Conservation (phyloP, 2,329 filamentous ascomycete species). For the Xylaria sp. region DNA sequence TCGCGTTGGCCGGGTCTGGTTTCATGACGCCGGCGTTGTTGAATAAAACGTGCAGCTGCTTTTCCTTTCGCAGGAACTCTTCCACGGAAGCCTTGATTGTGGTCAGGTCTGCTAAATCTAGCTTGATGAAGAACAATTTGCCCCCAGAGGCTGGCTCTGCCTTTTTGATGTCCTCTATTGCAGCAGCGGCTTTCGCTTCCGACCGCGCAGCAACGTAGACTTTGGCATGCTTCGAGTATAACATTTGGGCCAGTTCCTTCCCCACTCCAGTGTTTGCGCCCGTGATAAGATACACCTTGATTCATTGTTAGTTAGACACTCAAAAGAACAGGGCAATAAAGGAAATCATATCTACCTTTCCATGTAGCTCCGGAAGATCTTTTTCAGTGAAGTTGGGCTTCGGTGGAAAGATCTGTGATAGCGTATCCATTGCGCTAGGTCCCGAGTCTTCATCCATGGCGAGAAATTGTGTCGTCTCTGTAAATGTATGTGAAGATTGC, state of each 20-base stretch:
- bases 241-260: conserved; percentile 52
- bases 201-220: conserved; percentile 58
- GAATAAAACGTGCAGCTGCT: conserved; percentile 53
- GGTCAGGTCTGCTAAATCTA: conserved; percentile 53
- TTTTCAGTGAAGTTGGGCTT: conserved; percentile 25
- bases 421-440: conserved; percentile 10
- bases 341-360: conserved; percentile 19
- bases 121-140: conserved; percentile 49
- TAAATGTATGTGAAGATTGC: background rate
- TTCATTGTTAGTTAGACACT: background rate
- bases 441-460: conserved; percentile 10
- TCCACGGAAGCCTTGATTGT: conserved; percentile 53
- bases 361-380: conserved; percentile 20
- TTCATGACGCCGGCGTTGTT: conserved; percentile 52
- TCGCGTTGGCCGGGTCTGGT: conserved; percentile 26
- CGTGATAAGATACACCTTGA: conserved; percentile 31
- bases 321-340: background rate
- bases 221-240: conserved; percentile 55
- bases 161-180: conserved; percentile 54
- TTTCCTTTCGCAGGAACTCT: conserved; percentile 51
- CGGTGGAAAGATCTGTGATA: conserved; percentile 29
- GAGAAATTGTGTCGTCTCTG: background rate
- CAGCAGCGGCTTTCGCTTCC: conserved; percentile 51
- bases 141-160: conserved; percentile 41
- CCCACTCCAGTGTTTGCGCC: conserved; percentile 52